Evolutionary conservation across 106 monocot species (phyloP), one percentile per base, ranked within the genome.

Genomic region (Vanilla planifolia): DNA sequence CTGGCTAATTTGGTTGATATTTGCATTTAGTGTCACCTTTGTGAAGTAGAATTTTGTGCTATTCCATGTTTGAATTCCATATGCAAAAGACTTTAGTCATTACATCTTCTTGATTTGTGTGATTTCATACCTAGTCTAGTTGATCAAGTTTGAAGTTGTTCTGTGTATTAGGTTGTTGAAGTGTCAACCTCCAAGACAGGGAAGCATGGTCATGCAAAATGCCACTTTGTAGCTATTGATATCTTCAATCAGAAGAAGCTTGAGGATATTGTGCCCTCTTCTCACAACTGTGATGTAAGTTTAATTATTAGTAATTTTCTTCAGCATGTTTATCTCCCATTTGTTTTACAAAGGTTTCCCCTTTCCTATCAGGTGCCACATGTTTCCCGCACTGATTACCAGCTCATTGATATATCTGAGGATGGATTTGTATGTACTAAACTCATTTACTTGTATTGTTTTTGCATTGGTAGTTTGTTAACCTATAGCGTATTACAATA

Each of bases 361-460:
- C 25, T 51, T 55, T n/a, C 0, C 59, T 59, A 48, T 20, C 53
- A 75, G 68, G 75, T 69, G 52, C 75, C 68, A 43, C 67, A 68
- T 56, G 74, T 75, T 45, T 68, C 39, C 47, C 68, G 74, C 47
- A 75, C 68, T 36, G 74, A 75, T 46, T 75, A 75, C 40, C 74
- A 75, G 43, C 74, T 75, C 29, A 75, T 75, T 20, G 74, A 75
- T 61, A 75, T 75, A 27, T 53, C 74, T 75, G 74, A 75, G 33
- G 68, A 62, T 67, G 68, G 68, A 39, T 75, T 67, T 68, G 68
- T 75, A 75, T 40, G 75, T 46, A 6, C 20, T 26, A 26, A 20
- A 30, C 1, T 35, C 11, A 48, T 48, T 28, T 16, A 22, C 5
- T 4, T 0, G n/a, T 23, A 17, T 19, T 17, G 6, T 56, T 55